Conservation (phyloP, 1,284 basidiomycete genomes). For the Acaromyces ingoldii region DNA sequence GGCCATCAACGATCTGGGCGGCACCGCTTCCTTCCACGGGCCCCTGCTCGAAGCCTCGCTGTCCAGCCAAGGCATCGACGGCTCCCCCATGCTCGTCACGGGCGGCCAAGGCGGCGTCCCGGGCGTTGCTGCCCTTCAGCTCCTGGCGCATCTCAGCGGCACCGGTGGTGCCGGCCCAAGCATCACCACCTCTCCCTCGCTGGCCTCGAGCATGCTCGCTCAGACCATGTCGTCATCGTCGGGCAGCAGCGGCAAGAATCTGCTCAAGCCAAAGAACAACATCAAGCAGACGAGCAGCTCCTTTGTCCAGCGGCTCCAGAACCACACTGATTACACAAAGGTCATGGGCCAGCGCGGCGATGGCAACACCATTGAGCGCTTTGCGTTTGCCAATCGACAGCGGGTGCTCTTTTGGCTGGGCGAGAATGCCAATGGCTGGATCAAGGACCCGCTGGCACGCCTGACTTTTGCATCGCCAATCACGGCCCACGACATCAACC, state of each 20-base stretch:
- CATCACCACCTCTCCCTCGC: neutral
- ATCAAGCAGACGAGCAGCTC: conserved; percentile 80
- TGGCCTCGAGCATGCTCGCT: neutral
- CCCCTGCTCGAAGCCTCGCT: conserved; percentile 26
- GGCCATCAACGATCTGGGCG: too few species aligned
- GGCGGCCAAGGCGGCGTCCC: conserved; percentile 26
- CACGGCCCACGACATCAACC: conserved; percentile 82
- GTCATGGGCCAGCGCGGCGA: conserved; percentile 53
- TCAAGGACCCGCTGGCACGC: conserved; percentile 63
- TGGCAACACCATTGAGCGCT: conserved; percentile 11
- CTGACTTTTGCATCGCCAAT: conserved; percentile 75
- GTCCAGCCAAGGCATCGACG: conserved; percentile 40
- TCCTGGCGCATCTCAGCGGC: neutral
- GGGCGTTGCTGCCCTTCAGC: conserved; percentile 15
- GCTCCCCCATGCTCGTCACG: conserved; percentile 21
- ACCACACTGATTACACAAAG: conserved; percentile 69
- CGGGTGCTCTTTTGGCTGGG: conserved; percentile 38
- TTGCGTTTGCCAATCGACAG: conserved; percentile 37
- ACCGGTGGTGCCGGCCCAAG: neutral
- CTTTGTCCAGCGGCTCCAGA: conserved; percentile 79
- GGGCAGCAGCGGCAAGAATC: neutral
- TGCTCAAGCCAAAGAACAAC: conserved; percentile 69
- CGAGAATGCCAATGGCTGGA: conserved; percentile 21
- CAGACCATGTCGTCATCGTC: neutral
- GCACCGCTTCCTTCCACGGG: neutral